Conservation (phyloP, 2,329 filamentous ascomycete species). For the Colletotrichum incanum region DNA sequence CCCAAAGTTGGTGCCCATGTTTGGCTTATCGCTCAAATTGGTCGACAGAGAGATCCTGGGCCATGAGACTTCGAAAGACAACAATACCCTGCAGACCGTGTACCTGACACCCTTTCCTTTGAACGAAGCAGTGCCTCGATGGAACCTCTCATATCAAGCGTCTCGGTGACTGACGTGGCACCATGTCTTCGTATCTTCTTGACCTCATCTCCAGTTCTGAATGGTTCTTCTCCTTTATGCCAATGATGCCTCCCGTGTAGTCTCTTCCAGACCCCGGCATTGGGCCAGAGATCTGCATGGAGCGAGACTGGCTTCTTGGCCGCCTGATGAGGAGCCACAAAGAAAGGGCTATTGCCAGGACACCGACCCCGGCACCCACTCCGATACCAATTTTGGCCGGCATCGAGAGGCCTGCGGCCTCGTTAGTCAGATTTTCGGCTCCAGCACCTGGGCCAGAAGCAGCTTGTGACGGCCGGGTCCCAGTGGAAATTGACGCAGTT, state of each 20-base stretch:
- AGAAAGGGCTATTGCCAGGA: conserved; percentile 57
- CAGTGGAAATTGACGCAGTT: conserved; percentile 35
- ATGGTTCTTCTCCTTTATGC: conserved; percentile 49
- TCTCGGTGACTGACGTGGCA: conserved; percentile 66
- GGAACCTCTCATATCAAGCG: conserved; percentile 53
- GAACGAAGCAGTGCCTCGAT: not conserved
- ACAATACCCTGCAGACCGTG: not conserved
- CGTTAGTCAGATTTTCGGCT: conserved; percentile 16
- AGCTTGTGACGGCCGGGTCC: conserved; percentile 27
- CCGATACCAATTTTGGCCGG: conserved; percentile 66
- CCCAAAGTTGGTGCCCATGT: not conserved
- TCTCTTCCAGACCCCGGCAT: conserved; percentile 62
- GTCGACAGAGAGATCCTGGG: not conserved
- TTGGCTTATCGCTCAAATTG: not conserved
- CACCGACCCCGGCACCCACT: conserved; percentile 61
- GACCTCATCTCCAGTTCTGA: conserved; percentile 67
- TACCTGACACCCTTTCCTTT: not conserved
- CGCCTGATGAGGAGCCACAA: conserved; percentile 58
- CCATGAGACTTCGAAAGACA: not conserved
- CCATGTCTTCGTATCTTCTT: conserved; percentile 72
- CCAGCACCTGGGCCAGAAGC: conserved; percentile 19
- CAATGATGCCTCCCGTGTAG: conserved; percentile 38
- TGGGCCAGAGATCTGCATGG: conserved; percentile 66
- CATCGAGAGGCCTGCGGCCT: conserved; percentile 54
- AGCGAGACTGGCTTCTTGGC: conserved; percentile 49